A percentile compares a stretch with the other conserved stretches of the same genome.
Evolutionary conservation across 1,284 basidiomycete genomes (phyloP).

Genomic region (Golubevia pallescens): DNA sequence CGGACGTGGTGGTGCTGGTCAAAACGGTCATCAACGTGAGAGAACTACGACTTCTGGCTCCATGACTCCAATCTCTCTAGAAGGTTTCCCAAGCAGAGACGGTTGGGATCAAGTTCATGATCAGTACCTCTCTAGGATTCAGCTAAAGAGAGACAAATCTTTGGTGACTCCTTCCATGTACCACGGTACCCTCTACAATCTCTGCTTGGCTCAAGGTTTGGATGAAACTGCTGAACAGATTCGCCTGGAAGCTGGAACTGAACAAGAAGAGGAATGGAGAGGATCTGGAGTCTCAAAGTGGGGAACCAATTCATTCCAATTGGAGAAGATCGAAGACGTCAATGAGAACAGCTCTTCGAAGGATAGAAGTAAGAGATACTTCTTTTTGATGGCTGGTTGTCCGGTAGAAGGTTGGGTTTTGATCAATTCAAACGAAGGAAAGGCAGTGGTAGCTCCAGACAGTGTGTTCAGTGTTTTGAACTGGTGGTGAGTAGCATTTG

Average conservation of each 20-base stretch:
- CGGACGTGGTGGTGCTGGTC: neutral
- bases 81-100: constrained; percentile 7
- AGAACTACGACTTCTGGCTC: neutral
- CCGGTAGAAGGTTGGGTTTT: constrained; percentile 6
- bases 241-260: constrained; percentile 3
- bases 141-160: constrained; percentile 9
- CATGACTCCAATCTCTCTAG: neutral
- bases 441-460: constrained; percentile 5
- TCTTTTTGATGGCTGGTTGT: constrained; percentile 1
- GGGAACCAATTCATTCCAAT: constrained; percentile 1
- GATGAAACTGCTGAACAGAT: constrained; percentile 6
- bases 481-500: constrained; percentile 9
- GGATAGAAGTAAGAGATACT: constrained; percentile 3
- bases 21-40: neutral
- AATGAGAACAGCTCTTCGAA: constrained; percentile 1
- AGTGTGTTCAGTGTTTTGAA: constrained; percentile 5
- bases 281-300: constrained; percentile 2
- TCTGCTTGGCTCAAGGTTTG: constrained; percentile 4
- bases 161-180: constrained; percentile 11
- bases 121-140: constrained; percentile 6
- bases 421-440: constrained; percentile 5
- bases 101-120: constrained; percentile 5
- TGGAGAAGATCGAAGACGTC: neutral
- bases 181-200: constrained; percentile 7
- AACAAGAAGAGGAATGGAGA: constrained; percentile 6